These are phyloP conservation scores for Russula lepida DNA, from an alignment of 768 basidiomycete species.

Conservation along the genomic window DNA sequence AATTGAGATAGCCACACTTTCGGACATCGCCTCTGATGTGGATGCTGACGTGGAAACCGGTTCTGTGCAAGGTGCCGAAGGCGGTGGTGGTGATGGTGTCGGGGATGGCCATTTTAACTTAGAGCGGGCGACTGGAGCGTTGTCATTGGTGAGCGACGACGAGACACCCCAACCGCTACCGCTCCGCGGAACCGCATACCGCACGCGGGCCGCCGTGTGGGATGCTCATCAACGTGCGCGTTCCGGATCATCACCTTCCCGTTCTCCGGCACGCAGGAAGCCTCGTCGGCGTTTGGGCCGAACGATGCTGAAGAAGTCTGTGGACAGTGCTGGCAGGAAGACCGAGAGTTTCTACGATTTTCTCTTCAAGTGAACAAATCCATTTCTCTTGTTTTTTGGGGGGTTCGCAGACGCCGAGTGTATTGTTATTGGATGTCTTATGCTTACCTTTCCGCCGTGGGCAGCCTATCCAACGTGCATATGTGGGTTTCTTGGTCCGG, in stretches of 20 bases:
- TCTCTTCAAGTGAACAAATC: slow-evolving; percentile 10
- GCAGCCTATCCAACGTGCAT: not conserved
- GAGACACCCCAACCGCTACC: slow-evolving; percentile 21
- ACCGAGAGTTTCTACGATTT: slow-evolving; percentile 16
- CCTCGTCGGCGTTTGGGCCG: slow-evolving; percentile 19
- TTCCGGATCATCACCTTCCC: slow-evolving; percentile 46
- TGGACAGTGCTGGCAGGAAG: not conserved
- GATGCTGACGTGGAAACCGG: slow-evolving; percentile 25
- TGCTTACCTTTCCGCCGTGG: not conserved
- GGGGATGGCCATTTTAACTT: slow-evolving; percentile 6
- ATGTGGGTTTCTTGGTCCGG: not conserved
- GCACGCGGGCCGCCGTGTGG: slow-evolving; percentile 26
- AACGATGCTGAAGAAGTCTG: not conserved
- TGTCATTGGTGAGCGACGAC: slow-evolving; percentile 30
- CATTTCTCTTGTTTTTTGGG: not conserved
- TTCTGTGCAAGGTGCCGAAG: not conserved
- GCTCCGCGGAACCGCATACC: slow-evolving; percentile 24
- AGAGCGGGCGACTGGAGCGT: slow-evolving; percentile 22
- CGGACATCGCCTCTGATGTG: slow-evolving; percentile 28
- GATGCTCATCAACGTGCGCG: slow-evolving; percentile 22
- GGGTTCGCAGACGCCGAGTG: not conserved
- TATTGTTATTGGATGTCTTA: not conserved
- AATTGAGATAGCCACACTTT: slow-evolving; percentile 6
- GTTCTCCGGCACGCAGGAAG: slow-evolving; percentile 41
- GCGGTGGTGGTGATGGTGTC: not conserved